Conservation (phyloP, 441 rosid species). For the Manihot esculenta region DNA sequence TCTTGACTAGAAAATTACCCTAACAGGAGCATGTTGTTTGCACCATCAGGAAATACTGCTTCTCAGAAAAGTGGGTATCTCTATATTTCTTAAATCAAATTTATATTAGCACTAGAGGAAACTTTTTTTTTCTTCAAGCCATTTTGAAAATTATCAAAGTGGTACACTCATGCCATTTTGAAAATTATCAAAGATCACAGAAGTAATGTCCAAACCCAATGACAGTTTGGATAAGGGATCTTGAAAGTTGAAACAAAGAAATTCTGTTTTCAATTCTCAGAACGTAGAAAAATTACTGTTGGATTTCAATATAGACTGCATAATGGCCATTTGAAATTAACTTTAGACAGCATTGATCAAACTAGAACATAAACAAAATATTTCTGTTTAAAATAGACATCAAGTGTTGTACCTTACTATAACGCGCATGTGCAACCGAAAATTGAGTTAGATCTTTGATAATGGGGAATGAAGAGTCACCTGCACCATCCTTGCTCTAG, state of each 20-base stretch:
- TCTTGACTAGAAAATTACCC: not conserved
- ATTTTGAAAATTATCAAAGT: too few relatives aligned
- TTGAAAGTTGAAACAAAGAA: too few relatives aligned
- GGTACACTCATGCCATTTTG: too few relatives aligned
- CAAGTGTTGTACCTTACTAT: slow-evolving; percentile 68
- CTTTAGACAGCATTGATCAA: not conserved
- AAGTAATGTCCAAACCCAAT: too few relatives aligned
- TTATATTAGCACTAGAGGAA: not conserved
- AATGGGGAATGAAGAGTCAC: slow-evolving; percentile 84
- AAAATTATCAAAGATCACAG: too few relatives aligned
- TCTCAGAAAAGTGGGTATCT: not conserved
- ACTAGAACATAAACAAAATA: slow-evolving; percentile 4
- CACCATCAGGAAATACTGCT: not conserved
- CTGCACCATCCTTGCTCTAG: slow-evolving; percentile 82
- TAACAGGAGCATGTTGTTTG: not conserved
- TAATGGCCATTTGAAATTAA: slow-evolving; percentile 11
- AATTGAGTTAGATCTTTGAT: slow-evolving; percentile 88
- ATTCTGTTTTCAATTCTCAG: too few relatives aligned
- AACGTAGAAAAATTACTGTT: not conserved
- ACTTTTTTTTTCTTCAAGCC: not conserved
- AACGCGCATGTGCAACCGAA: slow-evolving; percentile 86
- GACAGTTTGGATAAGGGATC: too few relatives aligned
- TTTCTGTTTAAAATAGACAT: slow-evolving; percentile 7
- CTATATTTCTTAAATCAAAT: not conserved
- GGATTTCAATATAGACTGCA: not conserved